Evolutionary conservation across 768 basidiomycete species (phyloP), one percentile per base, ranked within the genome.

Genomic region (Boletellus emodensis): DNA sequence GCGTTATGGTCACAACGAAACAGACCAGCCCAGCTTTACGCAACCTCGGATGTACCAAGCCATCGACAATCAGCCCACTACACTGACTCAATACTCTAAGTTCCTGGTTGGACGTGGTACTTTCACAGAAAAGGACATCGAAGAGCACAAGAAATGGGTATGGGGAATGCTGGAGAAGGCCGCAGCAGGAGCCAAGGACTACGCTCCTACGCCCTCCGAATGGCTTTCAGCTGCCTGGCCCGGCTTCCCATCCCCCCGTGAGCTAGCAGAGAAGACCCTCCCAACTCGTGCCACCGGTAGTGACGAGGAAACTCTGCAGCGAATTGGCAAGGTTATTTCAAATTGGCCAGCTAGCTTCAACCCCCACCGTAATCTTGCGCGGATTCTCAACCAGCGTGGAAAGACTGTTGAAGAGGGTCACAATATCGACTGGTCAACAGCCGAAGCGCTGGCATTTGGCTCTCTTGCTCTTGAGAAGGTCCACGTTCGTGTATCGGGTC

Each of bases 131-230:
- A 85, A 87, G 71, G 94, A 98, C 63, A 91, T 97, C 46, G 94
- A 95, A 66, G 94, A 97, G 65, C 96, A 98, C 77, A 93, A 92
- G 78, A 90, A 87, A 61, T 99, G 96, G 96, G 96, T 99, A 3
- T 96, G 93, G 94, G 92, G 93, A 32, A 95, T 94, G 90, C 77
- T 99, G 50, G 96, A 99, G 72, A 94, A 87, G 71, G 93, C 96
- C 8, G 84, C 89, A n/a, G 83, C 80, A n/a, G 92, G 81, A 9
- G 79, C 90, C 12, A 96, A 97, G 74, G 92, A 97, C 66, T 99
- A 99, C 69, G 84, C 94, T 36, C 93, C 96, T 12, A 88, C 92
- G 4, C 81, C 83, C 61, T 91, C 93, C 65, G 96, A 99, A 65
- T 98, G 96, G 96, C 83, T 98, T 34, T 97, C 96, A 3, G 88